Conservation (phyloP, 306 rosid species). For the Citrullus mucosospermus region DNA sequence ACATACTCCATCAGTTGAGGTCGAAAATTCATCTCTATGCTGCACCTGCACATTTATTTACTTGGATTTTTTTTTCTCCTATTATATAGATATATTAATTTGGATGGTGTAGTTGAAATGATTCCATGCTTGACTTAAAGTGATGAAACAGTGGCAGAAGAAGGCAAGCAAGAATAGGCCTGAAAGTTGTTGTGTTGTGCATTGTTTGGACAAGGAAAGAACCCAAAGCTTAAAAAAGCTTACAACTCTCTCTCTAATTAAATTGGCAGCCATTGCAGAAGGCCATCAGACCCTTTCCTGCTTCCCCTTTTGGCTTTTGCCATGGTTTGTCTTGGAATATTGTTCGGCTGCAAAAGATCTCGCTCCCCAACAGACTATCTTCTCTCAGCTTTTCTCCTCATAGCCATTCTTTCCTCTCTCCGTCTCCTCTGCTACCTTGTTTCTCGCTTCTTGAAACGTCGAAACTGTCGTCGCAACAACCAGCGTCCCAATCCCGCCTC, state of each 20-base stretch:
- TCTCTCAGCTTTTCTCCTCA: slow-evolving; percentile 22
- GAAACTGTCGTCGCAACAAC: background rate
- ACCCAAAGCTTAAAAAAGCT: background rate
- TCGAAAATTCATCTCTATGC: no score
- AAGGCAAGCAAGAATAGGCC: slow-evolving; percentile 6
- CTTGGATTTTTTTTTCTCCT: no score
- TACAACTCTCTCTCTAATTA: background rate
- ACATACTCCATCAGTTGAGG: background rate
- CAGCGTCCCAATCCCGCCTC: background rate
- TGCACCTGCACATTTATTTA: no score
- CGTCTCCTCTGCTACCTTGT: slow-evolving; percentile 19
- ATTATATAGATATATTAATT: no score
- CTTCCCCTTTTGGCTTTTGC: background rate
- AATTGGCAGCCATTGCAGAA: background rate
- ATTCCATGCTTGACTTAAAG: slow-evolving; percentile 8
- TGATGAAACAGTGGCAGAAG: slow-evolving; percentile 7
- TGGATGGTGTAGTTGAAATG: background rate
- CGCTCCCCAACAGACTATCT: slow-evolving; percentile 19
- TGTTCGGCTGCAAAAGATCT: slow-evolving; percentile 17
- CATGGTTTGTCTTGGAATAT: slow-evolving; percentile 32
- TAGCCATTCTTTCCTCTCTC: slow-evolving; percentile 22
- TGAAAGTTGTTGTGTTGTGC: background rate
- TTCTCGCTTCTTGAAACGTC: slow-evolving; percentile 5
- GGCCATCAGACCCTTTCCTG: background rate
- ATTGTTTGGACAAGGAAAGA: slow-evolving; percentile 7